phyloP scores from a whole-genome alignment of 805 yeast species.

The Lipomyces anomalus region DNA sequence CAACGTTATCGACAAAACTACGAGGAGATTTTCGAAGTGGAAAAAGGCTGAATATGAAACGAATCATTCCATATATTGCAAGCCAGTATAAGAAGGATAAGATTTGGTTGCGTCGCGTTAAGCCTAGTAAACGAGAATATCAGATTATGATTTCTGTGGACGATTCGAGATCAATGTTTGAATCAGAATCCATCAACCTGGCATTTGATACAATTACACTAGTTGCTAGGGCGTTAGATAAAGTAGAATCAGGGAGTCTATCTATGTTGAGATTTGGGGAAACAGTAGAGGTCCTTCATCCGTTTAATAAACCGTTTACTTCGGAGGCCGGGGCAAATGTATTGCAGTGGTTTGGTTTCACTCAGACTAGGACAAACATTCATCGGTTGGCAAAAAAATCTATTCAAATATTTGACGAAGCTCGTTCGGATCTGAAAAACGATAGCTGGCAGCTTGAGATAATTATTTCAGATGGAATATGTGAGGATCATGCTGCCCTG shows the following conservation, averaged over 20 bases:
- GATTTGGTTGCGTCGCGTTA: slow-evolving; percentile 95
- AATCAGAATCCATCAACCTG: slow-evolving; percentile 78
- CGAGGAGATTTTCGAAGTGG: slow-evolving; percentile 97
- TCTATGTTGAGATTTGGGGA: slow-evolving; percentile 90
- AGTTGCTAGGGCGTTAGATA: slow-evolving; percentile 89
- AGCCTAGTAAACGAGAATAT: slow-evolving; percentile 94
- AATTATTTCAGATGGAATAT: slow-evolving; percentile 91
- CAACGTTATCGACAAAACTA: slow-evolving; percentile 91
- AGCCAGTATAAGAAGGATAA: slow-evolving; percentile 95
- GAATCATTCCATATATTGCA: slow-evolving; percentile 96
- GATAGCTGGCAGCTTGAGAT: slow-evolving; percentile 93
- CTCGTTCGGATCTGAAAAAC: slow-evolving; percentile 39
- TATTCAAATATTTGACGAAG: slow-evolving; percentile 63
- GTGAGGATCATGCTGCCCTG: slow-evolving; percentile 86
- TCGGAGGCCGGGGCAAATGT: slow-evolving; percentile 76
- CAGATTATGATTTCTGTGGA: slow-evolving; percentile 97
- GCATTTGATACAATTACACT: slow-evolving; percentile 93
- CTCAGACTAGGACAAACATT: slow-evolving; percentile 82
- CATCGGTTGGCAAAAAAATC: slow-evolving; percentile 66
- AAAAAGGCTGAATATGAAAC: slow-evolving; percentile 92
- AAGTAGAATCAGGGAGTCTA: slow-evolving; percentile 88
- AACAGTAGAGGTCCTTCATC: slow-evolving; percentile 74
- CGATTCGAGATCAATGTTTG: slow-evolving; percentile 96
- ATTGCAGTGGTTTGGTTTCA: slow-evolving; percentile 85
- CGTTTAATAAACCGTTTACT: slow-evolving; percentile 79